phyloP scores from a whole-genome alignment of 352 stramenopile genomes.

The Globisporangium recalcitrans region DNA sequence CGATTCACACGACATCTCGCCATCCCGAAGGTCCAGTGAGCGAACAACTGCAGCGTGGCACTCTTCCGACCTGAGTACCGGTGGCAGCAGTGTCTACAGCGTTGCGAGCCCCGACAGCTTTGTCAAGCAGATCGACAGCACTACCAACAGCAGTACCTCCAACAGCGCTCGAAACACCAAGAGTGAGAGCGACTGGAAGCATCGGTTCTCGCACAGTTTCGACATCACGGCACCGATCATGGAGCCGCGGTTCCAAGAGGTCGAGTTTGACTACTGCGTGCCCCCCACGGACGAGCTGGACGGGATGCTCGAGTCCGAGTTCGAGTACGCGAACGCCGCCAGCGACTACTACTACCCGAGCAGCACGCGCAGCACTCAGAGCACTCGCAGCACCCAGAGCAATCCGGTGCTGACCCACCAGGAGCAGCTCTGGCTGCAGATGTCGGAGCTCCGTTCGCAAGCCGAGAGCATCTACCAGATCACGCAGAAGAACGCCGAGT shows the following conservation, averaged over 20 bases:
- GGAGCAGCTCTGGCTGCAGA: constrained; percentile 39
- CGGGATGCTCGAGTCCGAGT: constrained; percentile 1
- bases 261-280: not conserved
- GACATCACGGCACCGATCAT: constrained; percentile 8
- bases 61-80: constrained; percentile 2
- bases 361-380: not conserved
- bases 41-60: constrained; percentile 10
- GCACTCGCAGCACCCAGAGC: not conserved
- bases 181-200: constrained; percentile 4
- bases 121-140: not conserved
- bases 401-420: constrained; percentile 7
- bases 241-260: not conserved
- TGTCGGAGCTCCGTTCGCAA: constrained; percentile 35
- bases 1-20: not conserved
- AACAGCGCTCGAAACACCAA: not conserved
- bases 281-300: constrained; percentile 6
- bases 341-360: not conserved
- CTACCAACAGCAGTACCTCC: not conserved
- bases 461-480: constrained; percentile 44
- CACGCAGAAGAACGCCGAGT: constrained; percentile 11
- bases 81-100: not conserved
- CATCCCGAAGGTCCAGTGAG: constrained; percentile 1
- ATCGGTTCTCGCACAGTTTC: constrained; percentile 11
- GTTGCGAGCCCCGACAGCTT: not conserved
- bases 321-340: not conserved